A percentile compares a stretch with the other conserved stretches of the same genome.
Evolutionary conservation across 2,329 filamentous ascomycete genomes (phyloP).

Genomic region (Colletotrichum graminicola): DNA sequence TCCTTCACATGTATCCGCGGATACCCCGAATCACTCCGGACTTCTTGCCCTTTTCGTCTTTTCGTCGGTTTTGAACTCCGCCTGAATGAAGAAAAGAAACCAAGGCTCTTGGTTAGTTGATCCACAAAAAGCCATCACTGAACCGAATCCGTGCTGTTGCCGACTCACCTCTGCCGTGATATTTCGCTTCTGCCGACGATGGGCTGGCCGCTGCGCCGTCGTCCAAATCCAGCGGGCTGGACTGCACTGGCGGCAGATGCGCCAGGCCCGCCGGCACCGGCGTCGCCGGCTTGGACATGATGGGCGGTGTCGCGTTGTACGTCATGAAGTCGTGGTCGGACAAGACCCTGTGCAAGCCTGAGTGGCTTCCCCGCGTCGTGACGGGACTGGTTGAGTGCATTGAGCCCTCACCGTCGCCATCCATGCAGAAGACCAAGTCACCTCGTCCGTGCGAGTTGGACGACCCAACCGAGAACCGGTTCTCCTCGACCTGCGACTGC

Average conservation of each 20-base stretch:
- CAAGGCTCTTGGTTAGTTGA: conserved; percentile 24
- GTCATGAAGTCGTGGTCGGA: conserved; percentile 60
- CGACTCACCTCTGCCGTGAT: conserved; percentile 61
- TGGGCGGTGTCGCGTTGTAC: conserved; percentile 59
- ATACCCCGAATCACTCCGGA: conserved; percentile 57
- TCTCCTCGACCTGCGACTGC: conserved; percentile 54
- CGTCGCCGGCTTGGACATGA: conserved; percentile 51
- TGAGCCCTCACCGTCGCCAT: conserved; percentile 42
- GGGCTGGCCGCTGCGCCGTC: conserved; percentile 48
- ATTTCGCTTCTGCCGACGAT: conserved; percentile 53
- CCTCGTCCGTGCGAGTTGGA: conserved; percentile 37
- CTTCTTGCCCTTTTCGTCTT: conserved; percentile 64
- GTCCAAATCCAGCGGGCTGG: conserved; percentile 47
- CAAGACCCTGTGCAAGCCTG: conserved; percentile 53
- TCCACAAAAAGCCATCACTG: conserved; percentile 50
- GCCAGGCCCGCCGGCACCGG: conserved; percentile 48
- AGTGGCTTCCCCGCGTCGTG: conserved; percentile 51
- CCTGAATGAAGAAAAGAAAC: conserved; percentile 49
- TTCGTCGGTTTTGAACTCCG: conserved; percentile 62
- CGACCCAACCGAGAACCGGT: conserved; percentile 38
- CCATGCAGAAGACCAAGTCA: conserved; percentile 42
- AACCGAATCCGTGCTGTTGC: conserved; percentile 23
- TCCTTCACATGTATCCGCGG: conserved; percentile 51
- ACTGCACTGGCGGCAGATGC: conserved; percentile 55
- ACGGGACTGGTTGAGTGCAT: conserved; percentile 53